A percentile compares a stretch with the other conserved stretches of the same genome.
Evolutionary conservation across 163 green algal genomes (phyloP).

Genomic region (Scenedesmus sp.): DNA sequence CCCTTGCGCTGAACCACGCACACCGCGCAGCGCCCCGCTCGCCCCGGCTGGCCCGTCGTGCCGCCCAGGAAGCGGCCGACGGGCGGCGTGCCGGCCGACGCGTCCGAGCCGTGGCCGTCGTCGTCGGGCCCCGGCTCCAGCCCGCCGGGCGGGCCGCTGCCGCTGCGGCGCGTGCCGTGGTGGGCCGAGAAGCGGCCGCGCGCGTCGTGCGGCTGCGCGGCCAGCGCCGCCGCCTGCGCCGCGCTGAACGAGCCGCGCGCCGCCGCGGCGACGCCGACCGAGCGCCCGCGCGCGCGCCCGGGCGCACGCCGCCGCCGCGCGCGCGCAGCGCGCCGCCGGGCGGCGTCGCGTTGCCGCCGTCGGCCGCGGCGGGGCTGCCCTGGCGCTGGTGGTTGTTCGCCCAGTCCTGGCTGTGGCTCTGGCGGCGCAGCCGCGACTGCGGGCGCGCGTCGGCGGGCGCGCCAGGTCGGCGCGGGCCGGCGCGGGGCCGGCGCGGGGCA

Average conservation of each 20-base stretch:
- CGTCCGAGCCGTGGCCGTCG: neutral
- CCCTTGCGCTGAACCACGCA: conserved; percentile 64
- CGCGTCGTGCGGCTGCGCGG: conserved; percentile 18
- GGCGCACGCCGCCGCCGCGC: too few relatives aligned
- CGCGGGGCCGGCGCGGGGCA: too few relatives aligned
- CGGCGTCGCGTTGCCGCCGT: too few relatives aligned
- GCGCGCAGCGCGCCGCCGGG: too few relatives aligned
- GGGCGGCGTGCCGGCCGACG: neutral
- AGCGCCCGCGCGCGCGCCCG: too few relatives aligned
- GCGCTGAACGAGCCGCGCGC: too few relatives aligned
- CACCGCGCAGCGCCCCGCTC: conserved; percentile 54
- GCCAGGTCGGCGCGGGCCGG: neutral
- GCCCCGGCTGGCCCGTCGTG: conserved; percentile 47
- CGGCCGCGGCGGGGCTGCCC: too few relatives aligned
- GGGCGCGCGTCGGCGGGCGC: neutral
- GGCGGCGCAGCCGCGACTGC: conserved; percentile 33
- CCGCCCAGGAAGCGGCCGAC: conserved; percentile 6
- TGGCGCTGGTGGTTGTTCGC: conserved; percentile 1
- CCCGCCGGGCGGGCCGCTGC: neutral
- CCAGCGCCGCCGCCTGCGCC: too few relatives aligned
- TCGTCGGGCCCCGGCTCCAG: neutral
- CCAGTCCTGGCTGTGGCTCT: conserved; percentile 25
- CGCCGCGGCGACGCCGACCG: too few relatives aligned
- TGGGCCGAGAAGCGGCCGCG: conserved; percentile 22
- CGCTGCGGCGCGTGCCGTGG: neutral